A percentile compares a stretch with the other conserved stretches of the same genome.
phyloP scores from a whole-genome alignment of 2,329 filamentous ascomycete species.

The Periconia macrospinosa region DNA sequence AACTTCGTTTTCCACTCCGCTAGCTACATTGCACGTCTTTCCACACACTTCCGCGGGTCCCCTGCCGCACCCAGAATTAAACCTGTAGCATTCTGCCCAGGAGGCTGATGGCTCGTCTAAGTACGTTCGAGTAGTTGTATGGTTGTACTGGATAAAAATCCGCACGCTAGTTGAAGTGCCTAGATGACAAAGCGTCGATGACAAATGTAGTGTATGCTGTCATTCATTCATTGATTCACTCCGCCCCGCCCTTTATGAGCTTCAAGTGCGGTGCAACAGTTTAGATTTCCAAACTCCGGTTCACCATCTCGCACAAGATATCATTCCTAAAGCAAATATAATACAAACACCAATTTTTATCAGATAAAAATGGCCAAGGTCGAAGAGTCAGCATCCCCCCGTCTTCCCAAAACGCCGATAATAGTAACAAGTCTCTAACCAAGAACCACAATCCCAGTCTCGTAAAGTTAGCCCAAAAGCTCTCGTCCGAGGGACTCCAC shows the following conservation, averaged over 20 bases:
- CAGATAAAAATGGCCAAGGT: neutral
- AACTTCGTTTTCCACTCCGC: too few species aligned
- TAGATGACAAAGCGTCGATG: neutral
- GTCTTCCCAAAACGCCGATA: neutral
- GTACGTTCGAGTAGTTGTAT: too few species aligned
- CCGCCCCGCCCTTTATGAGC: too few species aligned
- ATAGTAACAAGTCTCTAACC: neutral
- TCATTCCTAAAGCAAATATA: neutral
- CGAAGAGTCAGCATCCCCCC: neutral
- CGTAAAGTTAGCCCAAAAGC: conserved; percentile 44
- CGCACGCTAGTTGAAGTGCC: neutral
- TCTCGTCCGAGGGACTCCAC: conserved; percentile 44
- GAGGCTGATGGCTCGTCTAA: too few species aligned
- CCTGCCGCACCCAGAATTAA: neutral
- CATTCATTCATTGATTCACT: neutral
- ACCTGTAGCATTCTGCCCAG: too few species aligned
- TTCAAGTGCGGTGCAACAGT: too few species aligned
- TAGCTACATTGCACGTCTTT: too few species aligned
- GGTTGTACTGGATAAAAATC: too few species aligned
- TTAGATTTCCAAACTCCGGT: too few species aligned
- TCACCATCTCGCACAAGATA: too few species aligned
- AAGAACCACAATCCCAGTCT: conserved; percentile 31
- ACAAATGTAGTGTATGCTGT: neutral
- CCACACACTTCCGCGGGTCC: too few species aligned
- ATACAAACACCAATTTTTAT: conserved; percentile 3